Percentiles rank a stretch among this genome's conserved stretches.
Evolutionary conservation across 257 asterid species (phyloP).

Genomic region (Cordia subcordata): DNA sequence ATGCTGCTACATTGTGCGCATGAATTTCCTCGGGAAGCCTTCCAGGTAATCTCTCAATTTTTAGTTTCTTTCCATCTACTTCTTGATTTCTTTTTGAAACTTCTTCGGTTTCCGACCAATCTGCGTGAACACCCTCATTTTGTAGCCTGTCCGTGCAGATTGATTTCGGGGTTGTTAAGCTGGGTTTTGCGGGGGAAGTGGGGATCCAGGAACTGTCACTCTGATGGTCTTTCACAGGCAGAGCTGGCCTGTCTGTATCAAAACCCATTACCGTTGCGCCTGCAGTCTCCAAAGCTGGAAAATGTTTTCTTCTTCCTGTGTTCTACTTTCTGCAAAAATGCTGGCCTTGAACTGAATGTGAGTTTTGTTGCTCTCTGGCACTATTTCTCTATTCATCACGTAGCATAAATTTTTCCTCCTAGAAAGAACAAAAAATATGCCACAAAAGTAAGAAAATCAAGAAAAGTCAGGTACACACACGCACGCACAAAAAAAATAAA

Average conservation of each 20-base stretch:
- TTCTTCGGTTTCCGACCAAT: constrained; percentile 14
- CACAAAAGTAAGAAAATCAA: too few relatives aligned
- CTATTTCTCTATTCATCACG: too few relatives aligned
- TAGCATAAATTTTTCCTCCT: too few relatives aligned
- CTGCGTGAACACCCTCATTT: constrained; percentile 12
- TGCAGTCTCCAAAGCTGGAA: too few relatives aligned
- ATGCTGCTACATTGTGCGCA: constrained; percentile 23
- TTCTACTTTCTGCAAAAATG: background rate
- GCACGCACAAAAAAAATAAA: too few relatives aligned
- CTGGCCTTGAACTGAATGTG: background rate
- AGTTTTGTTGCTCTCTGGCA: background rate
- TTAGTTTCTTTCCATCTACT: background rate
- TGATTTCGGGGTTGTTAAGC: constrained; percentile 22
- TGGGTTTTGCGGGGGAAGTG: constrained; percentile 57
- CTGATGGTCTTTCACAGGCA: constrained; percentile 21
- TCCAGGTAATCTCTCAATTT: constrained; percentile 4
- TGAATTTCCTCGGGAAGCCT: constrained; percentile 16
- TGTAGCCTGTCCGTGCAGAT: constrained; percentile 31
- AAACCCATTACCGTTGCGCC: background rate
- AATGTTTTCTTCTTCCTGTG: too few relatives aligned
- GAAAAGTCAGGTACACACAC: too few relatives aligned
- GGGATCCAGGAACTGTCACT: constrained; percentile 54
- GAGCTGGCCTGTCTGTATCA: constrained; percentile 21
- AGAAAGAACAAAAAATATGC: too few relatives aligned
- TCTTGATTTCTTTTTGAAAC: constrained; percentile 1